Conservation (phyloP, 1,284 basidiomycete genomes). For the Papiliotrema flavescens region DNA sequence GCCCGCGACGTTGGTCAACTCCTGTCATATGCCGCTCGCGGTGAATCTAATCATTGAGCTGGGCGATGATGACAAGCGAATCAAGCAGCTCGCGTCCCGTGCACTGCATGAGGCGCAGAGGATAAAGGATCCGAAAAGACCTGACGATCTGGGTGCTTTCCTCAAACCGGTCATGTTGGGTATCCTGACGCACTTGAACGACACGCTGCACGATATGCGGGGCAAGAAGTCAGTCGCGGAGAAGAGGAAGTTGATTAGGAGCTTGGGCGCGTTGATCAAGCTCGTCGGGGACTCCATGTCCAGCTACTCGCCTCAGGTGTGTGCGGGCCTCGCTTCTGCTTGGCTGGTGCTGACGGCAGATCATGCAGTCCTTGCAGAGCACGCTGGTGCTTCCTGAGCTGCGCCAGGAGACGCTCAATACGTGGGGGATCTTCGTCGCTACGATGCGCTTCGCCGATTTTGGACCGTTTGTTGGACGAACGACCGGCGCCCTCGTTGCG, state of each 20-base stretch:
- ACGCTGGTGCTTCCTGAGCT: conserved; percentile 69
- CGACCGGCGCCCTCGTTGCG: conserved; percentile 77
- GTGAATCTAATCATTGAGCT: conserved; percentile 70
- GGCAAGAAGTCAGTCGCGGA: conserved; percentile 64
- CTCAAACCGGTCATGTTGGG: conserved; percentile 74
- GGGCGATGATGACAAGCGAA: conserved; percentile 62
- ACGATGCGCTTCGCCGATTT: conserved; percentile 69
- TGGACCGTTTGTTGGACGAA: conserved; percentile 80
- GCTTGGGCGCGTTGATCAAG: conserved; percentile 69
- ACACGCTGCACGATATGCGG: conserved; percentile 73
- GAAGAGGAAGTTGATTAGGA: conserved; percentile 73
- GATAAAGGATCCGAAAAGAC: conserved; percentile 52
- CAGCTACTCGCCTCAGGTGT: conserved; percentile 78
- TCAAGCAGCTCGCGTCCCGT: conserved; percentile 37
- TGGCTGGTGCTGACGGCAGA: conserved; percentile 53
- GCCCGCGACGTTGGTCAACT: conserved; percentile 52
- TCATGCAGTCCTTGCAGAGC: conserved; percentile 95
- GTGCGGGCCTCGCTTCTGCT: conserved; percentile 4
- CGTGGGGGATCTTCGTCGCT: conserved; percentile 76
- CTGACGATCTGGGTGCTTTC: conserved; percentile 56
- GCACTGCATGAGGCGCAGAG: conserved; percentile 52
- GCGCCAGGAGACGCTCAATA: conserved; percentile 71
- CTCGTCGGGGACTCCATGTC: conserved; percentile 69
- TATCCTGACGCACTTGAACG: conserved; percentile 73
- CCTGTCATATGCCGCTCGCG: conserved; percentile 64